Percentiles rank a stretch among this genome's conserved stretches.
Conservation (phyloP, 2,329 filamentous ascomycete genomes). For the Aspergillus piperis region DNA sequence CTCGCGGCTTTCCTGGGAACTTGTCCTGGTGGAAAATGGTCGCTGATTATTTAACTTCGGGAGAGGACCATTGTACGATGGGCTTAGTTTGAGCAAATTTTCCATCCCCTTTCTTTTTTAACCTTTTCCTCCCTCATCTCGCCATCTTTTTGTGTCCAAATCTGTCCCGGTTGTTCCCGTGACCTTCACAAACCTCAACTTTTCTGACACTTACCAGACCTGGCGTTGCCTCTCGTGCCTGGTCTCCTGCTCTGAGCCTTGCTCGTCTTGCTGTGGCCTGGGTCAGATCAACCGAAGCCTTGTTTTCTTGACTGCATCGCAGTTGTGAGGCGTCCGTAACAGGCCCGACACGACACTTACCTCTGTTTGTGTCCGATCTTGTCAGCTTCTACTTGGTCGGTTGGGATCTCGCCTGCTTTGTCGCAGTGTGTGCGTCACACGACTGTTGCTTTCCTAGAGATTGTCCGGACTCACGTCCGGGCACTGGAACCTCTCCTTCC, state of each 20-base stretch:
- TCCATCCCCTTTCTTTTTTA: background rate
- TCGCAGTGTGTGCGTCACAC: conserved; percentile 6
- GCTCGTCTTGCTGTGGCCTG: background rate
- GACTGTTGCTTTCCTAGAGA: background rate
- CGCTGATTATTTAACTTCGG: conserved; percentile 2
- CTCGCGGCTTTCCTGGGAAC: conserved; percentile 2
- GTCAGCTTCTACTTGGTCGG: background rate
- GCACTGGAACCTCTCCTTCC: background rate
- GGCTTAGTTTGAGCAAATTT: background rate
- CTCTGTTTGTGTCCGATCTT: conserved; percentile 11
- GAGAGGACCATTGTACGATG: background rate
- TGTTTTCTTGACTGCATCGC: background rate
- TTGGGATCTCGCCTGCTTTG: background rate
- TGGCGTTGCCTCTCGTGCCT: too few species aligned
- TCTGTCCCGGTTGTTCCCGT: conserved; percentile 1
- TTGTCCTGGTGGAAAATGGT: background rate
- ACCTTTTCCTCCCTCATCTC: conserved; percentile 2
- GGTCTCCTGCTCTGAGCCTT: background rate
- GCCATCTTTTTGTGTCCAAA: conserved; percentile 5
- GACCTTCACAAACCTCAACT: background rate
- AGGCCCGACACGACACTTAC: conserved; percentile 1
- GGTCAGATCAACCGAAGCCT: background rate
- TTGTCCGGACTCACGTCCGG: background rate
- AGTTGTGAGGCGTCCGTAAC: background rate
- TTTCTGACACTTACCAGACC: background rate